phyloP scores from a whole-genome alignment of 257 asterid species.

The Solanum boliviense region DNA sequence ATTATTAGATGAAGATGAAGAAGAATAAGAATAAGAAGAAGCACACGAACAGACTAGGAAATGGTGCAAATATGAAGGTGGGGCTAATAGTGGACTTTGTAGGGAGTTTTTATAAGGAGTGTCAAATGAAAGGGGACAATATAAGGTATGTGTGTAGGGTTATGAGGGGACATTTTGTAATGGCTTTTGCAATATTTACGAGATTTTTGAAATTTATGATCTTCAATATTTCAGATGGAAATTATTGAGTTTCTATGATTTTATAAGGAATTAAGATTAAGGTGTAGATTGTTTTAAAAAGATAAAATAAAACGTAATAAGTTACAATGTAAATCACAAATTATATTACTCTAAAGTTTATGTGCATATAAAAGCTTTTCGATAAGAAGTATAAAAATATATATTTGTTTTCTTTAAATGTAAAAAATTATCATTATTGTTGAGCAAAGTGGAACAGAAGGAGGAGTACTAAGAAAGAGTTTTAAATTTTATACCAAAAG shows the following conservation, averaged over 20 bases:
- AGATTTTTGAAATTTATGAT: background rate
- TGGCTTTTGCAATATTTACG: constrained; percentile 40
- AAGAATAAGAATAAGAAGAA: background rate
- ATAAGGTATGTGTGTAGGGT: constrained; percentile 51
- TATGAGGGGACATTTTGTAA: constrained; percentile 53
- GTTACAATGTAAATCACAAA: no score
- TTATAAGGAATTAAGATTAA: no score
- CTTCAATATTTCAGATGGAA: background rate
- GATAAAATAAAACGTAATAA: no score
- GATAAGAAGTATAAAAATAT: no score
- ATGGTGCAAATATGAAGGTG: constrained; percentile 1
- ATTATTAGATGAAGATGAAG: background rate
- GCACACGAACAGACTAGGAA: constrained; percentile 63
- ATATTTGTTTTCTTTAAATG: no score
- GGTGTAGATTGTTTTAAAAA: no score
- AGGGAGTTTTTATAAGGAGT: constrained; percentile 23
- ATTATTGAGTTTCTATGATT: no score
- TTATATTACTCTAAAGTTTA: background rate
- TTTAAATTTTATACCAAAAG: background rate
- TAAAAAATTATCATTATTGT: background rate
- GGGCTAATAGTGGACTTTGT: background rate
- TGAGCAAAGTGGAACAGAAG: background rate
- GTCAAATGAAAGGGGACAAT: constrained; percentile 26
- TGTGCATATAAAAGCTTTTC: background rate
- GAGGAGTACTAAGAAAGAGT: background rate